A percentile compares a stretch with the other conserved stretches of the same genome.
Conservation (phyloP, 768 basidiomycete species). For the Auriscalpium orientale region DNA sequence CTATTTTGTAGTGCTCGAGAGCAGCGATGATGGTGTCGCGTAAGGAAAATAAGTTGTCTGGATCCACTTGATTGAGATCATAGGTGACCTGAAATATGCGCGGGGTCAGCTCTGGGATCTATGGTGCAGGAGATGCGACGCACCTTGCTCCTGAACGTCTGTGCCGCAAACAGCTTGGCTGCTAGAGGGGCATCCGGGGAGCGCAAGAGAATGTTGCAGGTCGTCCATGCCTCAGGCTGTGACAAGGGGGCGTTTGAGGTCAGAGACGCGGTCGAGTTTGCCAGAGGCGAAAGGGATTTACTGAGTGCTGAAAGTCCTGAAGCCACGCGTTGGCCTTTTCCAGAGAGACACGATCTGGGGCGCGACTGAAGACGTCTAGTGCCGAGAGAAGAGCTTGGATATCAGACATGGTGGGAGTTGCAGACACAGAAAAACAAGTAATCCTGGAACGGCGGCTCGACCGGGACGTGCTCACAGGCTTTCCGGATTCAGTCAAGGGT, state of each 20-base stretch:
- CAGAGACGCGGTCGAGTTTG: conserved; percentile 47
- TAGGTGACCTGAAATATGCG: conserved; percentile 69
- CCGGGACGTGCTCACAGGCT: neutral
- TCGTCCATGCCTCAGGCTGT: conserved; percentile 95
- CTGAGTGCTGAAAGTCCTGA: conserved; percentile 98
- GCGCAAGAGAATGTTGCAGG: conserved; percentile 86
- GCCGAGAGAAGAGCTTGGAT: conserved; percentile 69
- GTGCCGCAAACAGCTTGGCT: conserved; percentile 90
- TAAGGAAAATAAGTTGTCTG: conserved; percentile 63
- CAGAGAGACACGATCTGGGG: conserved; percentile 76
- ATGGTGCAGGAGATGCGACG: conserved; percentile 18
- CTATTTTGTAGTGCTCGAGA: conserved; percentile 61
- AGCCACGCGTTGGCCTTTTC: conserved; percentile 92
- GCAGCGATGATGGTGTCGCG: conserved; percentile 83
- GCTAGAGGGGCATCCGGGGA: conserved; percentile 68
- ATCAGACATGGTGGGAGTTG: conserved; percentile 44
- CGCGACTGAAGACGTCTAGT: conserved; percentile 69
- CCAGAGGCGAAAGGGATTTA: conserved; percentile 79
- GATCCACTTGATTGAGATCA: conserved; percentile 84
- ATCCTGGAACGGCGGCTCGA: neutral
- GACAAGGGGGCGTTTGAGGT: conserved; percentile 53
- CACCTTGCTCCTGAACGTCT: conserved; percentile 93
- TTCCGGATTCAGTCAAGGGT: neutral
- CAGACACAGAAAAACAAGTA: neutral
- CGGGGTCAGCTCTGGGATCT: too few relatives aligned